Evolutionary conservation across 2,329 filamentous ascomycete species (phyloP), one percentile per base, ranked within the genome.

Genomic region (Alternaria conjuncta): DNA sequence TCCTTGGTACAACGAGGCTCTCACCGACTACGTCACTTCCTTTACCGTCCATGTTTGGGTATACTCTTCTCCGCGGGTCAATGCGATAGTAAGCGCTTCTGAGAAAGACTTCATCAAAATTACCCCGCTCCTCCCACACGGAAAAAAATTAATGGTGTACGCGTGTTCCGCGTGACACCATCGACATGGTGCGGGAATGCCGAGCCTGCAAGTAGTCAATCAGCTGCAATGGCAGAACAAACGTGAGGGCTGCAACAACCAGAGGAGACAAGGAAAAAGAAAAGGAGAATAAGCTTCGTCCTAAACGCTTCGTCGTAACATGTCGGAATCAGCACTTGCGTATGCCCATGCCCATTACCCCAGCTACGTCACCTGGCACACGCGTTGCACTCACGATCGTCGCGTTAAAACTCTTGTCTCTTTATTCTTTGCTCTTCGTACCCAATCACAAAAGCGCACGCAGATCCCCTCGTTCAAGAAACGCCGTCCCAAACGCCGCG

Each of bases 1-100:
- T 26, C 18, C 53, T 44, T 46, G 57, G 44, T 46, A 61, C 61
- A 23, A 63, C 66, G 60, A 61, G 67, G 65, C 61, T 63, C 53
- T 71, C 69, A 71, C 69, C 69, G 69, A 71, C 69, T 68, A 70
- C 66, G 66, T 71, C 69, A 70, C 53, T 36, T 15, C 23, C 54
- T 43, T 23, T 15, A 18, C 26, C 8, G 28, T 36, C 51, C 25
- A 23, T 21, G 7, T n/a, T 41, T 15, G 13, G 30, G 20, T n/a
- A 53, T 53, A 21, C 13, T 25, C 10, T 15, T 25, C 20, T 53
- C 20, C 20, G 21, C 49, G 49, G 30, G 21, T 32, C 20, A 23
- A 36, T 6, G 28, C 21, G 20, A 25, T 23, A 11, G 30, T 41
- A 53, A 53, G 30, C 49, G 30, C 49, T 36, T 41, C 49, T 53